Evolutionary conservation across 495 filamentous ascomycete genomes (phyloP).

Genomic region (Aspergillus steynii): DNA sequence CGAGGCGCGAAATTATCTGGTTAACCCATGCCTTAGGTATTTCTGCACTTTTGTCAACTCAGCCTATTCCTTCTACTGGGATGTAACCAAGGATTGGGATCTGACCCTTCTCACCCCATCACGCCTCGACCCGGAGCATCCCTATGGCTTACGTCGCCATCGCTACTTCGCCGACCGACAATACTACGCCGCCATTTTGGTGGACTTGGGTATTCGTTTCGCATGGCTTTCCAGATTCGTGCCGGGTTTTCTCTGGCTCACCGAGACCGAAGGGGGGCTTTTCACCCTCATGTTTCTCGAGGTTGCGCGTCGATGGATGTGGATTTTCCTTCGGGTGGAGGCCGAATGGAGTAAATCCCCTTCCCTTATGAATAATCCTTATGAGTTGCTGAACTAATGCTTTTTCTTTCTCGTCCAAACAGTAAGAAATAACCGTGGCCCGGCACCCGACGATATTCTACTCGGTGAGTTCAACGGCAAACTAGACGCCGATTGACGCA

Average conservation of each 20-base stretch:
- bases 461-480: constrained; percentile 55
- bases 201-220: constrained; percentile 80
- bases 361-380: constrained; percentile 4
- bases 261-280: constrained; percentile 80
- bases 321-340: constrained; percentile 95
- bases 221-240: constrained; percentile 87
- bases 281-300: constrained; percentile 88
- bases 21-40: constrained; percentile 37
- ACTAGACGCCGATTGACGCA: constrained; percentile 49
- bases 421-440: constrained; percentile 58
- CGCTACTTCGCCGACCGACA: constrained; percentile 67
- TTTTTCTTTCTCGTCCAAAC: constrained; percentile 8
- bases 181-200: constrained; percentile 79
- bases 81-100: constrained; percentile 96
- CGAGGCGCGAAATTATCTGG: background rate
- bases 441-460: constrained; percentile 54
- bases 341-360: constrained; percentile 74
- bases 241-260: constrained; percentile 75
- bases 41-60: constrained; percentile 75
- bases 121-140: constrained; percentile 57
- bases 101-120: constrained; percentile 70
- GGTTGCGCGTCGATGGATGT: constrained; percentile 86
- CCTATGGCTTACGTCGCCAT: constrained; percentile 74
- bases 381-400: constrained; percentile 23
- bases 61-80: constrained; percentile 96